A percentile compares a stretch with the other conserved stretches of the same genome.
Evolutionary conservation across 176 grass and related monocot species (phyloP).

Genomic region (Puya raimondii): DNA sequence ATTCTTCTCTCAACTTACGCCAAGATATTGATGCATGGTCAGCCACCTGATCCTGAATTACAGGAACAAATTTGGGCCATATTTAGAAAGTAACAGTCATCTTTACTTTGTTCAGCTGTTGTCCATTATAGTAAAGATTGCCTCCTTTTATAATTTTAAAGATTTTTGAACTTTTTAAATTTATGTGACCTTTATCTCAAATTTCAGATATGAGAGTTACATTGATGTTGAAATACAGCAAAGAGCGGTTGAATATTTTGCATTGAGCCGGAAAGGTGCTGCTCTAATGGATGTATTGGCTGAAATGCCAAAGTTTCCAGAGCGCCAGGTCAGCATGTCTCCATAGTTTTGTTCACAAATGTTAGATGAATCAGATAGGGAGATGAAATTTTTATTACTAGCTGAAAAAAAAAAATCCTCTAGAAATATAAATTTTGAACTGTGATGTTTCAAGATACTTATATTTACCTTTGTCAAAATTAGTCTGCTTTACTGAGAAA

Average conservation of each 20-base stretch:
- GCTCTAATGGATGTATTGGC: constrained; percentile 86
- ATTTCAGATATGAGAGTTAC: constrained; percentile 87
- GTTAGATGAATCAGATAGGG: not conserved
- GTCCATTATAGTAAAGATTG: constrained; percentile 10
- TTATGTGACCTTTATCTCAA: constrained; percentile 2
- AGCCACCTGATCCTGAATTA: constrained; percentile 74
- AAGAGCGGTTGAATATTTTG: constrained; percentile 95
- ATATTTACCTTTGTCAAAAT: constrained; percentile 32
- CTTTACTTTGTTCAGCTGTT: constrained; percentile 7
- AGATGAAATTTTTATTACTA: not conserved
- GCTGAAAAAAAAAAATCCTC: not conserved
- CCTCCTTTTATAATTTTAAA: constrained; percentile 13
- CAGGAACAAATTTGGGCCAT: constrained; percentile 83
- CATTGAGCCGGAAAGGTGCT: constrained; percentile 77
- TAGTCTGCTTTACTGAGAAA: constrained; percentile 96
- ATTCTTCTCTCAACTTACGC: constrained; percentile 96
- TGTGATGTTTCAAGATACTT: not conserved
- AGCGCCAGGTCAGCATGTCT: constrained; percentile 58
- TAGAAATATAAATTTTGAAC: constrained; percentile 4
- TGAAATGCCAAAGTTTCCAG: constrained; percentile 99
- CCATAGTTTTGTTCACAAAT: too few species aligned
- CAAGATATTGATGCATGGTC: constrained; percentile 93
- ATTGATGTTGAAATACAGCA: constrained; percentile 98
- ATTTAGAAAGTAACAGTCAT: constrained; percentile 71
- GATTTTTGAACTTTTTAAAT: constrained; percentile 10